phyloP scores from a whole-genome alignment of 768 basidiomycete genomes.

The Porphyrellus cyaneotinctus region DNA sequence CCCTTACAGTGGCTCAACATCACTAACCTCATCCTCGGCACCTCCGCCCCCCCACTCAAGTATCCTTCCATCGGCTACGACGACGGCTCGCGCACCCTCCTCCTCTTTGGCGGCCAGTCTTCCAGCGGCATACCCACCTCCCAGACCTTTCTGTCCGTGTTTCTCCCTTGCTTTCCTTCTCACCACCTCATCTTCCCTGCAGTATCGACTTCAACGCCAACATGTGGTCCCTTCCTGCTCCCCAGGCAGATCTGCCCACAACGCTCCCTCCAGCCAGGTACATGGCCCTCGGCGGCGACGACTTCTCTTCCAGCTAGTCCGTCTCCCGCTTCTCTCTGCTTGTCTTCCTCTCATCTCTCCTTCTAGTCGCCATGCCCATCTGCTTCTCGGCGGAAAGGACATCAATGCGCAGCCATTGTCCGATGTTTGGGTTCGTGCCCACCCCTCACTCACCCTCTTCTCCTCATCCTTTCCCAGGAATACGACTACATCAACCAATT shows the following conservation, averaged over 20 bases:
- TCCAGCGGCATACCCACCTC: slow-evolving; percentile 57
- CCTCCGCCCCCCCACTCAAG: slow-evolving; percentile 57
- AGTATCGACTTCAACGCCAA: slow-evolving; percentile 63
- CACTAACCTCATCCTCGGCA: slow-evolving; percentile 50
- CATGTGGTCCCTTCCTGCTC: slow-evolving; percentile 55
- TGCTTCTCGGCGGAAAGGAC: slow-evolving; percentile 70
- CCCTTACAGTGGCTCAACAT: slow-evolving; percentile 66
- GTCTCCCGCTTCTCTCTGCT: slow-evolving; percentile 27
- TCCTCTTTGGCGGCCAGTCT: slow-evolving; percentile 77
- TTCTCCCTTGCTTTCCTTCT: background rate
- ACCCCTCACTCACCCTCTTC: background rate
- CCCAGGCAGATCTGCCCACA: slow-evolving; percentile 46
- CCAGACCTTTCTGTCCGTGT: slow-evolving; percentile 62
- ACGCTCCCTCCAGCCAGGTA: slow-evolving; percentile 57
- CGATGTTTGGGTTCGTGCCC: slow-evolving; percentile 67
- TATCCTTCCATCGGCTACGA: slow-evolving; percentile 65
- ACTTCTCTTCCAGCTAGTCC: slow-evolving; percentile 81
- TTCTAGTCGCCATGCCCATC: slow-evolving; percentile 64
- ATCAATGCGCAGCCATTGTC: slow-evolving; percentile 48
- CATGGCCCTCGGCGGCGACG: slow-evolving; percentile 59
- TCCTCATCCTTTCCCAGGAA: slow-evolving; percentile 45
- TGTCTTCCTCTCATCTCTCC: slow-evolving; percentile 16
- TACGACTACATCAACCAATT: slow-evolving; percentile 74
- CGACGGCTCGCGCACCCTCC: slow-evolving; percentile 46
- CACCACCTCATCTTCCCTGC: slow-evolving; percentile 3